Percentiles rank a stretch among this genome's conserved stretches.
Evolutionary conservation across 2,329 filamentous ascomycete genomes (phyloP).

Genomic region (Scytalidium sp.): DNA sequence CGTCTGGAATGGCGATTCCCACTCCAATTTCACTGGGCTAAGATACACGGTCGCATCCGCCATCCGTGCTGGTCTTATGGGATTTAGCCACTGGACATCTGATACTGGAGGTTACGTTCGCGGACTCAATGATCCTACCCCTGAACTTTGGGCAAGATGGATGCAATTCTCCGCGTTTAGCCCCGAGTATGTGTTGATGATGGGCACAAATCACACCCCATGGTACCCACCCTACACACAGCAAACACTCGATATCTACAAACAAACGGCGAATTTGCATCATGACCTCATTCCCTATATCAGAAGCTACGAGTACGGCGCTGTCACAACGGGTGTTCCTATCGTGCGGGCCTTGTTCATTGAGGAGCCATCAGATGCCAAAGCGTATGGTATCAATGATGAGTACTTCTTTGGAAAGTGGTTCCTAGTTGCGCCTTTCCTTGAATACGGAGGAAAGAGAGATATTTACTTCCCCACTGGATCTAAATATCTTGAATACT

Average conservation of each 20-base stretch:
- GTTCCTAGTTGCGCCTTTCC: slow-evolving; percentile 31
- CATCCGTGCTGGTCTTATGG: slow-evolving; percentile 30
- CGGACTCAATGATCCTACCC: slow-evolving; percentile 19
- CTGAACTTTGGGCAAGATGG: slow-evolving; percentile 33
- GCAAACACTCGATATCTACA: slow-evolving; percentile 26
- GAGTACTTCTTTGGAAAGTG: slow-evolving; percentile 31
- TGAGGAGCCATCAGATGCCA: slow-evolving; percentile 26
- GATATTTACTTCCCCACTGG: slow-evolving; percentile 29
- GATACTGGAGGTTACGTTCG: slow-evolving; percentile 32
- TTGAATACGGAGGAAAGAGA: slow-evolving; percentile 22
- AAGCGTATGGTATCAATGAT: slow-evolving; percentile 22
- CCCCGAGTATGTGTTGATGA: slow-evolving; percentile 33
- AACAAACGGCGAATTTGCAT: slow-evolving; percentile 27
- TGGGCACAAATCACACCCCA: slow-evolving; percentile 32
- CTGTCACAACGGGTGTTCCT: slow-evolving; percentile 27
- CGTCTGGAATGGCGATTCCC: slow-evolving; percentile 34
- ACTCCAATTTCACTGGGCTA: slow-evolving; percentile 30
- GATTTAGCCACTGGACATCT: slow-evolving; percentile 30
- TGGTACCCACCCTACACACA: slow-evolving; percentile 30
- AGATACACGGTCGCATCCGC: slow-evolving; percentile 29
- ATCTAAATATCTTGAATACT: slow-evolving; percentile 30
- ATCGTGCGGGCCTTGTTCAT: slow-evolving; percentile 32
- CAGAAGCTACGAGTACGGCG: slow-evolving; percentile 26
- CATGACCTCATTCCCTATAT: slow-evolving; percentile 31
- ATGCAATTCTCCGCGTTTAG: slow-evolving; percentile 37